Evolutionary conservation across 495 filamentous ascomycete species (phyloP), one percentile per base, ranked within the genome.

Genomic region (Margaritispora aquatica): DNA sequence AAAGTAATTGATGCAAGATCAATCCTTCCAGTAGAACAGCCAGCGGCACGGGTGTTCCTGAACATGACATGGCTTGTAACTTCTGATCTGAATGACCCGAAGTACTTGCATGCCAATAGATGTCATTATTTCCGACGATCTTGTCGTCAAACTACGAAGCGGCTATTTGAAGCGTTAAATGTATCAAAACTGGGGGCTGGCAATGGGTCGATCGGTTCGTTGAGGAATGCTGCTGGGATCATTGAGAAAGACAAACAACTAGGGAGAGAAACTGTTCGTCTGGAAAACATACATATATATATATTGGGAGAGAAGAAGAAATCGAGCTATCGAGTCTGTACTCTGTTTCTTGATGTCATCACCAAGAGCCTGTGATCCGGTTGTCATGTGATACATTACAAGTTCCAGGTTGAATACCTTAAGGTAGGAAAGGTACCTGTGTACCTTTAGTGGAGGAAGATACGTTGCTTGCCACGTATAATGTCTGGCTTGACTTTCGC

Each of bases 61-160:
- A 44, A 44, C 38, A 10, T 9, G 17, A n/a, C 7, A 44, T n/a
- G 38, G 38, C 19, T 17, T 44, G 26, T 57, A 15, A 19, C 11
- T 17, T n/a, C n/a, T n/a, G n/a, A n/a, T n/a, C n/a, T n/a, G n/a
- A 24, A 13, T 49, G 54, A 59, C 31, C 19, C 27, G 57, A 59
- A 52, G 49, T 52, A 24, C 36, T 5, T 34, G 29, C 29, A 13
- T 34, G 29, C 29, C 48, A 17, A 29, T 10, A 44, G 26, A 59
- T 51, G 57, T 53, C 50, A 54, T 57, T 26, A 26, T 51, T 38
- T 53, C 50, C 58, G 58, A 55, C 36, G n/a, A 41, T 26, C 51
- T 19, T 13, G 34, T 23, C 31, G 51, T 55, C 38, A 46, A 60
- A 60, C 58, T 46, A 19, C 26, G 23, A 4, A 50, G 17, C 24